phyloP scores from a whole-genome alignment of 164 flowering plant genomes.

The Aristolochia contorta region DNA sequence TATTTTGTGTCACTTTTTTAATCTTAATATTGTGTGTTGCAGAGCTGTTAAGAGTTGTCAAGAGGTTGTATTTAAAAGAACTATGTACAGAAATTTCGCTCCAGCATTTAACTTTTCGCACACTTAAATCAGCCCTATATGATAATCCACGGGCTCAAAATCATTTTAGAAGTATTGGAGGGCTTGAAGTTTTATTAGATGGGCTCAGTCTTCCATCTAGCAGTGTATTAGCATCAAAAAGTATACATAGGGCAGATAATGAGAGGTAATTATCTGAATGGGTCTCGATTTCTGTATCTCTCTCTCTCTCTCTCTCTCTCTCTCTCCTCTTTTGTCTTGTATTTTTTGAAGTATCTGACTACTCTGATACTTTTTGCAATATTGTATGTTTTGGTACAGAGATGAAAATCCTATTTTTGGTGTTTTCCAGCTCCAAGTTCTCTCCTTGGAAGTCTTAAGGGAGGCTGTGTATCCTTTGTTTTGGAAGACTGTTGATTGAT shows the following conservation, averaged over 20 bases:
- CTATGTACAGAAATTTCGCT: constrained; percentile 55
- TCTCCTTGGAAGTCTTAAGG: constrained; percentile 77
- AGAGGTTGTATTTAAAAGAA: constrained; percentile 77
- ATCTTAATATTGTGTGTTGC: constrained; percentile 17
- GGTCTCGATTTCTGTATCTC: too few relatives aligned
- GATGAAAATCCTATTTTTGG: constrained; percentile 27
- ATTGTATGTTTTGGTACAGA: constrained; percentile 30
- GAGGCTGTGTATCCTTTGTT: constrained; percentile 95
- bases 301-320: too few relatives aligned
- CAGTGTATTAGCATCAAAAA: constrained; percentile 21
- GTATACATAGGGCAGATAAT: constrained; percentile 11
- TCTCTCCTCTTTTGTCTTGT: too few relatives aligned
- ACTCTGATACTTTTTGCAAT: background rate
- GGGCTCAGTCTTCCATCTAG: constrained; percentile 63
- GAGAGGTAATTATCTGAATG: constrained; percentile 28
- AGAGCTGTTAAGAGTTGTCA: constrained; percentile 78
- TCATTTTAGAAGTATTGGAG: constrained; percentile 97
- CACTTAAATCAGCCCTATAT: constrained; percentile 55
- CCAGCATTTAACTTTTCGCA: constrained; percentile 56
- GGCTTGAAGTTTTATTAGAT: constrained; percentile 94
- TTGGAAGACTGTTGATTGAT: too few relatives aligned
- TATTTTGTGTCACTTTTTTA: background rate
- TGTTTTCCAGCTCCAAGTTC: constrained; percentile 66
- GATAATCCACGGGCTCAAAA: constrained; percentile 87
- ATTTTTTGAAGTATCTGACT: background rate